A percentile compares a stretch with the other conserved stretches of the same genome.
phyloP scores from a whole-genome alignment of 78 protist species.

The Corallochytrium limacisporum region DNA sequence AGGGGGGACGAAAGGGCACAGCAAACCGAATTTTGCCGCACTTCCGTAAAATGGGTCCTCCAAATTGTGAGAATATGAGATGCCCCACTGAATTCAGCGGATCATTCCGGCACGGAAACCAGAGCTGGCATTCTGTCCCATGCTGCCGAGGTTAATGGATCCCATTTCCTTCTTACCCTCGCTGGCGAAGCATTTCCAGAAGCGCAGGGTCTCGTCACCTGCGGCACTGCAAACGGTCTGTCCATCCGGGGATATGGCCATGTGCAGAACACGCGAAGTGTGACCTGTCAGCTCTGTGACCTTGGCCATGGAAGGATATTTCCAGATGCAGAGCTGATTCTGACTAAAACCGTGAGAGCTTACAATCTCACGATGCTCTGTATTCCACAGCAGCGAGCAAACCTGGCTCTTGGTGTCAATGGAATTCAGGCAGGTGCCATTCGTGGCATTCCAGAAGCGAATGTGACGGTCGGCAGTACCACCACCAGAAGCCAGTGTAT shows the following conservation, averaged over 20 bases:
- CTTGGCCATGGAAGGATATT: slow-evolving; percentile 67
- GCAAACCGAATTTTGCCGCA: no score
- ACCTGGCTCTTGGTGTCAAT: slow-evolving; percentile 46
- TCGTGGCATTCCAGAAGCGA: slow-evolving; percentile 81
- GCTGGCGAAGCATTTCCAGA: slow-evolving; percentile 82
- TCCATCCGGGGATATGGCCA: slow-evolving; percentile 79
- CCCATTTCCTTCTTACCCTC: no score
- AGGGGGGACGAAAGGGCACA: no score
- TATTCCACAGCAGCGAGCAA: slow-evolving; percentile 76
- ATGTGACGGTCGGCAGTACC: slow-evolving; percentile 95
- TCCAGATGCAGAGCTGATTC: slow-evolving; percentile 90
- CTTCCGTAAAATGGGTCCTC: no score
- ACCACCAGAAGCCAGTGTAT: slow-evolving; percentile 90
- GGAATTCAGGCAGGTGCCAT: slow-evolving; percentile 36
- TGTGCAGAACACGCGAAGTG: slow-evolving; percentile 82
- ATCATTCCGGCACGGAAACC: no score
- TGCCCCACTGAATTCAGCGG: no score
- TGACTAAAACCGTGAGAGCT: slow-evolving; percentile 93
- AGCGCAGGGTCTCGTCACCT: slow-evolving; percentile 96
- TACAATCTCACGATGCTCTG: slow-evolving; percentile 77
- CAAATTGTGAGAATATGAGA: no score
- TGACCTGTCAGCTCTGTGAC: slow-evolving; percentile 73
- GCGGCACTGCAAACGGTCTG: slow-evolving; percentile 82
- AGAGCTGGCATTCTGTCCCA: no score
- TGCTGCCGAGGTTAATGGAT: no score